Base-by-base conservation (phyloP, 768 basidiomycete genomes). In the Suillus occidentalis region DNA sequence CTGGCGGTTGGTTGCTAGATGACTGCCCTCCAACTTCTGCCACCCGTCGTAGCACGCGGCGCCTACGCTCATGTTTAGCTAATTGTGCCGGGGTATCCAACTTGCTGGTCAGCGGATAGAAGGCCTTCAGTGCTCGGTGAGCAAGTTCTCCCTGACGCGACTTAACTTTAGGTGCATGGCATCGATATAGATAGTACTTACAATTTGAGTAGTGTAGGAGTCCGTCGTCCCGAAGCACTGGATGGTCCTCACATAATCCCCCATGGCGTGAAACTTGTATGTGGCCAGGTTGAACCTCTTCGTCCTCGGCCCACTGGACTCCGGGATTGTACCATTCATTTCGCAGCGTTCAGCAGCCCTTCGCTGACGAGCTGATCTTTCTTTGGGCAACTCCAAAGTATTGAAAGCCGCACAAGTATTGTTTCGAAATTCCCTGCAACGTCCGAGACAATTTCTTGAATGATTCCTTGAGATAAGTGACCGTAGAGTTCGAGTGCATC, bases 141-240 rank as follows among this genome's bases (percentile, higher is more conserved):
- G 79, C 72, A 0, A 76, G 69, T 65, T 82, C 80, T 8, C 79
- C 77, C 81, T 82, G 55, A 42, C 31, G 25, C 55, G 25, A 4
- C 14, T 67, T 62, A 39, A 56, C 57, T 64, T 22, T 25, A 82
- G 0, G 65, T 0, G 71, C 28, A 3, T 72, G 71, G 3, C 25
- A 62, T 9, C n/a, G n/a, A n/a, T n/a, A n/a, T n/a, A n/a, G n/a
- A n/a, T n/a, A n/a, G n/a, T 72, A n/a, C n/a, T n/a, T n/a, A n/a
- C n/a, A n/a, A n/a, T n/a, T n/a, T n/a, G n/a, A n/a, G n/a, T n/a
- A n/a, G n/a, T n/a, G n/a, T n/a, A n/a, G n/a, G n/a, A n/a, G n/a
- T n/a, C n/a, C n/a, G n/a, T n/a, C n/a, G n/a, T n/a, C n/a, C n/a
- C n/a, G n/a, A n/a, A n/a, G n/a, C n/a, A n/a, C n/a, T n/a, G n/a